Percentiles rank a stretch among this genome's conserved stretches.
Evolutionary conservation across 352 stramenopile species (phyloP).

Genomic region (Globisporangium ultimum): DNA sequence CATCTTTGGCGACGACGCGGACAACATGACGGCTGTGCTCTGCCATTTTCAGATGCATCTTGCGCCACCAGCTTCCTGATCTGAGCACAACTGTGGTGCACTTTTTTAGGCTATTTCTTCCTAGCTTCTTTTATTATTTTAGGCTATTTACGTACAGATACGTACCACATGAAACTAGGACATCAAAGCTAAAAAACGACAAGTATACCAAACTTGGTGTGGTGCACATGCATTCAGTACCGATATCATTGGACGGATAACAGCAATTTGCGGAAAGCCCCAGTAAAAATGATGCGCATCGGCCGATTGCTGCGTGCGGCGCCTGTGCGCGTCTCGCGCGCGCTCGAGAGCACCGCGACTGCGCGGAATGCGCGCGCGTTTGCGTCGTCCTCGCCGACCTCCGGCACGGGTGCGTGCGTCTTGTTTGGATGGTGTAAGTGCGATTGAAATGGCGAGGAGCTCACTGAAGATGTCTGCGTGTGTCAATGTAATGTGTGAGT

Average conservation of each 20-base stretch:
- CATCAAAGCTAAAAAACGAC: background rate
- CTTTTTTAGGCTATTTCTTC: slow-evolving; percentile 1
- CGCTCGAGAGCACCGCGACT: background rate
- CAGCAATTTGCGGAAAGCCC: background rate
- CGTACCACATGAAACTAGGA: too few species aligned
- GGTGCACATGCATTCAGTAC: background rate
- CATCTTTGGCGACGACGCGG: slow-evolving; percentile 80
- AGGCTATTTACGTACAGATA: background rate
- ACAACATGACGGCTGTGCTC: slow-evolving; percentile 88
- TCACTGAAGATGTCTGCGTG: background rate
- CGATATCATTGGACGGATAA: slow-evolving; percentile 3
- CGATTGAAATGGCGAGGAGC: too few species aligned
- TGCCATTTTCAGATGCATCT: slow-evolving; percentile 33
- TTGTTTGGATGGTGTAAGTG: background rate
- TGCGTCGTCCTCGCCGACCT: background rate
- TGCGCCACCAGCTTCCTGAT: slow-evolving; percentile 3
- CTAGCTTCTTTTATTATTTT: slow-evolving; percentile 2
- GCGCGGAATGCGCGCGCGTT: background rate
- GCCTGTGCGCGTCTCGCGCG: background rate
- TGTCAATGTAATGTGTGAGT: background rate
- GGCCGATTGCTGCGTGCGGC: slow-evolving; percentile 1
- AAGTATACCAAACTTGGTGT: background rate
- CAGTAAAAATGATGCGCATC: slow-evolving; percentile 11
- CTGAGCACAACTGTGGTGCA: background rate
- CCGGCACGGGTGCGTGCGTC: background rate